Percentiles rank a stretch among this genome's conserved stretches.
These are phyloP conservation scores for Kalaharituber pfeilii DNA, from an alignment of 2,329 filamentous ascomycete genomes.

Conservation along the genomic window DNA sequence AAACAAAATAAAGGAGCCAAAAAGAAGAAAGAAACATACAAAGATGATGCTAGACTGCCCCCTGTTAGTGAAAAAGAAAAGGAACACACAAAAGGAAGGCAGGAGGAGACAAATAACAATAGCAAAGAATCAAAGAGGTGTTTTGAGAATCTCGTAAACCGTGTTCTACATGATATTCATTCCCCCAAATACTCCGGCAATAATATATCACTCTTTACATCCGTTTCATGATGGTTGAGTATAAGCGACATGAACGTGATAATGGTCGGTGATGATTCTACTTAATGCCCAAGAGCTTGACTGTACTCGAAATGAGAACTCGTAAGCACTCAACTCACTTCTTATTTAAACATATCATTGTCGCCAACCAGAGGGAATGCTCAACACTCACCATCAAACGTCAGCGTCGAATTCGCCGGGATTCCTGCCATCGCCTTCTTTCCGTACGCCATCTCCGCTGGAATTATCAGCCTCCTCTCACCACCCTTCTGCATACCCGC, in stretches of 20 bases:
- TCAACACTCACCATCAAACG: slow-evolving; percentile 60
- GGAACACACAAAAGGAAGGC: too few relatives aligned
- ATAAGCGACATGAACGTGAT: too few relatives aligned
- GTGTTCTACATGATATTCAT: background rate
- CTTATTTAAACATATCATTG: too few relatives aligned
- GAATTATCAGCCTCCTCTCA: slow-evolving; percentile 83
- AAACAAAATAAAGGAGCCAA: background rate
- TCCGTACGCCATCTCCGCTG: slow-evolving; percentile 75
- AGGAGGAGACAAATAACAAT: too few relatives aligned
- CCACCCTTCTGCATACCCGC: slow-evolving; percentile 82
- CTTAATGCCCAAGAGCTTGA: background rate
- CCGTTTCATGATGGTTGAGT: background rate
- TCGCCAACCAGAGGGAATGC: too few relatives aligned
- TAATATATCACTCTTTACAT: background rate
- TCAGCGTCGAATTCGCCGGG: slow-evolving; percentile 73
- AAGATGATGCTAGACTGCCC: too few relatives aligned
- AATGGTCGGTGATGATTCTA: too few relatives aligned
- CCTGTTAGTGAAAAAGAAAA: too few relatives aligned
- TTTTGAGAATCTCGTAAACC: too few relatives aligned
- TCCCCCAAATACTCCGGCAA: background rate
- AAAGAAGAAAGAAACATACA: too few relatives aligned
- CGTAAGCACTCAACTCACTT: background rate
- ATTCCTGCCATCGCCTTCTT: slow-evolving; percentile 68
- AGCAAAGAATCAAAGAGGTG: too few relatives aligned
- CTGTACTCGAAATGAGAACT: too few relatives aligned